Evolutionary conservation across 192 early-diverging fungal genomes (phyloP).

Genomic region (Backusella morwellensis): DNA sequence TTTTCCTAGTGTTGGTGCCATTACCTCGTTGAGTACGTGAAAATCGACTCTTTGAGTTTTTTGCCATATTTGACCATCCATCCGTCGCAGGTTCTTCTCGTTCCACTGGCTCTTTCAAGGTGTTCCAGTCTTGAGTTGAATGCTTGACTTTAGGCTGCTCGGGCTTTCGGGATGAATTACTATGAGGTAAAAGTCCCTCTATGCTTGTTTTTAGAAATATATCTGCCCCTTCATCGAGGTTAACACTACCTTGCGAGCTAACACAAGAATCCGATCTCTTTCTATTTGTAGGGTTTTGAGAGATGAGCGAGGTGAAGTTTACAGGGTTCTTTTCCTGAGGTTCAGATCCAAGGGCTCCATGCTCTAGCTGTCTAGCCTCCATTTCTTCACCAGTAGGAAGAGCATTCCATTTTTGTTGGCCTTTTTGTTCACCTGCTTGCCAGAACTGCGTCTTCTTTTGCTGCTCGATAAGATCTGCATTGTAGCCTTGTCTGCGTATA

Average conservation of each 20-base stretch:
- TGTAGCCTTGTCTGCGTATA: slow-evolving; percentile 23
- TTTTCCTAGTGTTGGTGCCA: neutral
- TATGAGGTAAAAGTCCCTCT: neutral
- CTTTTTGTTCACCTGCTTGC: slow-evolving; percentile 6
- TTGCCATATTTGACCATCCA: neutral
- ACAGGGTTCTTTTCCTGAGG: neutral
- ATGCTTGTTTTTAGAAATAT: neutral
- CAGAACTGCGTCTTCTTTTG: slow-evolving; percentile 34
- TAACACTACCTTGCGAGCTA: neutral
- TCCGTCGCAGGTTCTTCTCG: neutral
- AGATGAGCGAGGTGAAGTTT: neutral
- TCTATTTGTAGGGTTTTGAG: neutral
- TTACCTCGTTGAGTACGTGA: neutral
- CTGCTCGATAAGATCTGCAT: slow-evolving; percentile 24
- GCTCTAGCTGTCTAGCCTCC: neutral
- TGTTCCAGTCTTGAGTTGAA: neutral
- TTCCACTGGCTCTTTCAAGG: neutral
- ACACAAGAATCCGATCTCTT: neutral
- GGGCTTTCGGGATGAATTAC: neutral
- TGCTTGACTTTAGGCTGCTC: neutral
- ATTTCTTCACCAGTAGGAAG: neutral
- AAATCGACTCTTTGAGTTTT: neutral
- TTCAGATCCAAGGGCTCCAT: neutral
- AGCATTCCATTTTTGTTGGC: slow-evolving; percentile 21
- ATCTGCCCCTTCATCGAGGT: neutral